These are phyloP conservation scores for Heracleum sosnowskyi DNA, from an alignment of 129 eudicot genomes.

Conservation along the genomic window DNA sequence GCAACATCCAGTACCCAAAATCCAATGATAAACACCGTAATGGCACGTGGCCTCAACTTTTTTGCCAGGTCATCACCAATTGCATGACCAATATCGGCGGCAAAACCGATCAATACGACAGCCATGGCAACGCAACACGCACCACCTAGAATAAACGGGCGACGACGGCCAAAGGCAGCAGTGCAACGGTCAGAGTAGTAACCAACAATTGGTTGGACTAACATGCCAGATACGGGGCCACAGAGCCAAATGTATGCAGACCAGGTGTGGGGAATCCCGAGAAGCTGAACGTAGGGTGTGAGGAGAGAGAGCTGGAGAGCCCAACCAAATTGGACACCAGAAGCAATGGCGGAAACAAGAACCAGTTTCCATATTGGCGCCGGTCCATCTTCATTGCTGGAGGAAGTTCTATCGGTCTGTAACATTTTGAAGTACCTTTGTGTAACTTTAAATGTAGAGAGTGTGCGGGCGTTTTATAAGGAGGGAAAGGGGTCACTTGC, in stretches of 20 bases:
- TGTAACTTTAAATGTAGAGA: background rate
- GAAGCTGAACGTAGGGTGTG: slow-evolving; percentile 55
- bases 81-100: slow-evolving; percentile 39
- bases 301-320: slow-evolving; percentile 60
- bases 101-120: slow-evolving; percentile 45
- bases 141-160: slow-evolving; percentile 43
- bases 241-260: slow-evolving; percentile 56
- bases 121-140: slow-evolving; percentile 29
- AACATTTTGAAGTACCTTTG: background rate
- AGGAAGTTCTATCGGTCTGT: background rate
- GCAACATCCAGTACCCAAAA: slow-evolving; percentile 61
- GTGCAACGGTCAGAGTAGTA: slow-evolving; percentile 43
- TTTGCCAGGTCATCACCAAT: slow-evolving; percentile 26
- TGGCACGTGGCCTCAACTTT: slow-evolving; percentile 28
- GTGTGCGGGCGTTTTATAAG: background rate
- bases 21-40: slow-evolving; percentile 39
- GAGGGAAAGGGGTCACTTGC: background rate
- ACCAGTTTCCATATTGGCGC: slow-evolving; percentile 30
- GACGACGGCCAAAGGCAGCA: slow-evolving; percentile 45
- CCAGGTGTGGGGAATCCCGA: slow-evolving; percentile 51
- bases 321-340: slow-evolving; percentile 63
- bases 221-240: slow-evolving; percentile 61
- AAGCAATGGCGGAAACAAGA: slow-evolving; percentile 52
- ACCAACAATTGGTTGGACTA: slow-evolving; percentile 57
- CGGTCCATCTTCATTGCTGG: background rate